phyloP scores from a whole-genome alignment of 257 asterid species.

The Vinca minor region DNA sequence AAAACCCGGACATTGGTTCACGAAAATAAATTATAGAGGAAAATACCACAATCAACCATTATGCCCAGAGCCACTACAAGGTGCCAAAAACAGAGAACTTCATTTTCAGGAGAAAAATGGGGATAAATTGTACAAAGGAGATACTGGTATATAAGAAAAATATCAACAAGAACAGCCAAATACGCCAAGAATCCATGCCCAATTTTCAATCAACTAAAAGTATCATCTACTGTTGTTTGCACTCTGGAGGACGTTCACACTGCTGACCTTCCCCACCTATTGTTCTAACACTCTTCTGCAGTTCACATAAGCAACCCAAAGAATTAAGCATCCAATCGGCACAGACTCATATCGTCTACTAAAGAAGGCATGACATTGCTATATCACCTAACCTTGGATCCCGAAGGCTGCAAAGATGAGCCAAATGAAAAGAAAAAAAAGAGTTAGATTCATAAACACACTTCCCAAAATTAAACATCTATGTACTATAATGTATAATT shows the following conservation, averaged over 20 bases:
- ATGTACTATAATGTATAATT: not conserved
- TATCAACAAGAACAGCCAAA: conserved; percentile 12
- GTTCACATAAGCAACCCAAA: conserved; percentile 19
- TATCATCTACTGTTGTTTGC: too few species aligned
- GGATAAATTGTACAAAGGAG: too few species aligned
- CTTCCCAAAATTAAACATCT: not conserved
- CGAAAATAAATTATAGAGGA: too few species aligned
- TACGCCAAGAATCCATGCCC: not conserved
- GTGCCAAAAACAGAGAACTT: too few species aligned
- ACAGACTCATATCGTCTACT: not conserved
- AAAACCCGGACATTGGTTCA: too few species aligned
- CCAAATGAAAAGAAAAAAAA: not conserved
- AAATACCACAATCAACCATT: too few species aligned
- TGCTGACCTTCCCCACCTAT: conserved; percentile 32
- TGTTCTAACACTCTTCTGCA: conserved; percentile 33
- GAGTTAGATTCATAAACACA: not conserved
- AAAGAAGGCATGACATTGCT: not conserved
- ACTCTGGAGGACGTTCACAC: too few species aligned
- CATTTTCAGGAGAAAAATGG: too few species aligned
- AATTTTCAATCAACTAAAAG: not conserved
- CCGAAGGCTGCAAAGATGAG: conserved; percentile 26
- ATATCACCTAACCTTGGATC: conserved; percentile 26
- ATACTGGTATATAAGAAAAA: too few species aligned
- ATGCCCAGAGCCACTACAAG: too few species aligned
- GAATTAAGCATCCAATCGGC: not conserved